These are phyloP conservation scores for Lodderomyces elongisporus DNA, from an alignment of 1,139 yeast genomes.

Conservation along the genomic window DNA sequence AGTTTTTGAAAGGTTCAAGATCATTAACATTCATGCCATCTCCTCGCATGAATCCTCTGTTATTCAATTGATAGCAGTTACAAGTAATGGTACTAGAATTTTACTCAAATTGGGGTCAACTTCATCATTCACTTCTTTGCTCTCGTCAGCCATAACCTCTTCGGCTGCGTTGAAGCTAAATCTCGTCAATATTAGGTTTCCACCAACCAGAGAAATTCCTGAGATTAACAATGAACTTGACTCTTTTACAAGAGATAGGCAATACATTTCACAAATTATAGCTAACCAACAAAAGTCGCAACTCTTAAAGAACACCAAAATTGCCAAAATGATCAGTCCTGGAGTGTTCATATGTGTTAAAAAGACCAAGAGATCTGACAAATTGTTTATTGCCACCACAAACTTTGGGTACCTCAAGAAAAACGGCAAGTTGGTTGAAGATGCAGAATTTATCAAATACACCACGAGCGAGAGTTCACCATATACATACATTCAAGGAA, in stretches of 20 bases:
- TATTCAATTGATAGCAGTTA: constrained; percentile 77
- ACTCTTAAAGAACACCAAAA: constrained; percentile 42
- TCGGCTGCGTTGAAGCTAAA: constrained; percentile 29
- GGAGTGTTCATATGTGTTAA: constrained; percentile 65
- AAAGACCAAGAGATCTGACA: constrained; percentile 41
- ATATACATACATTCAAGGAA: constrained; percentile 55
- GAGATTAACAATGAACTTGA: constrained; percentile 48
- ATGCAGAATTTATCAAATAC: constrained; percentile 67
- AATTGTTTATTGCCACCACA: constrained; percentile 70
- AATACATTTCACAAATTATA: constrained; percentile 38
- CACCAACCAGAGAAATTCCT: constrained; percentile 65
- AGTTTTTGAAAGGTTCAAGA: constrained; percentile 45
- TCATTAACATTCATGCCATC: constrained; percentile 61
- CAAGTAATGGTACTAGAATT: constrained; percentile 79
- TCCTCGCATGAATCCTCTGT: constrained; percentile 61
- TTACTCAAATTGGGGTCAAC: constrained; percentile 49
- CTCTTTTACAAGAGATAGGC: constrained; percentile 40
- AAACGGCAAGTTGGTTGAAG: constrained; percentile 68
- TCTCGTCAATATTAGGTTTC: constrained; percentile 61
- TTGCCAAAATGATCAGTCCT: constrained; percentile 64
- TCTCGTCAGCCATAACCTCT: constrained; percentile 22
- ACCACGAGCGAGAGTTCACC: constrained; percentile 29
- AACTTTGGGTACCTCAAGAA: constrained; percentile 80
- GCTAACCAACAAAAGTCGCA: constrained; percentile 43
- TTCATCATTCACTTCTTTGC: constrained; percentile 26